A percentile compares a stretch with the other conserved stretches of the same genome.
Evolutionary conservation across 2,329 filamentous ascomycete species (phyloP).

Genomic region (Colletotrichum godetiae): DNA sequence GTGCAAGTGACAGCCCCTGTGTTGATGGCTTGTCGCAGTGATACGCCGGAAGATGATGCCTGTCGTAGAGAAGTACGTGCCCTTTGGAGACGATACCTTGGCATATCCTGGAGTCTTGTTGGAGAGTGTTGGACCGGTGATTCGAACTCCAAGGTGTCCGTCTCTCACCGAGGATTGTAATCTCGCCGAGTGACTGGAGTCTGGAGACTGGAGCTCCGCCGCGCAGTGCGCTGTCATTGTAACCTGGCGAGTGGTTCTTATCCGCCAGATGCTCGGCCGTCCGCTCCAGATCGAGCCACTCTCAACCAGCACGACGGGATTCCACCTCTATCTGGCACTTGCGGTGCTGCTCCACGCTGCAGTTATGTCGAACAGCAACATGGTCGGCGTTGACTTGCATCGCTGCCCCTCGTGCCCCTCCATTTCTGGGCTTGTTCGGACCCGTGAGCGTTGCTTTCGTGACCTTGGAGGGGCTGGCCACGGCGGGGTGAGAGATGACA

Average conservation of each 20-base stretch:
- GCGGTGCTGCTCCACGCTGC: not conserved
- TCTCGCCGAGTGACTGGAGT: not conserved
- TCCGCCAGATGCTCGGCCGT: not conserved
- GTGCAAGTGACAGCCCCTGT: not conserved
- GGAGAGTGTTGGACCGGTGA: not conserved
- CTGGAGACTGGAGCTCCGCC: not conserved
- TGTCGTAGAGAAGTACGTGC: not conserved
- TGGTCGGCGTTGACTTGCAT: conserved; percentile 11
- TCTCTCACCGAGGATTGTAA: conserved; percentile 11
- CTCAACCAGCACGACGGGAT: not conserved
- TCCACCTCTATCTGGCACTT: not conserved
- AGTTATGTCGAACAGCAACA: conserved; percentile 10
- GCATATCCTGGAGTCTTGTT: not conserved
- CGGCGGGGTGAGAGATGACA: not conserved
- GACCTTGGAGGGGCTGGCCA: not conserved
- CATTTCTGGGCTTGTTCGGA: not conserved
- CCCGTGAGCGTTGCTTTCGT: not conserved
- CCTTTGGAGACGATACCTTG: not conserved
- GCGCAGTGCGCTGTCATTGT: not conserved
- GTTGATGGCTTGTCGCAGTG: conserved; percentile 2
- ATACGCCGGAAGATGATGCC: conserved; percentile 10
- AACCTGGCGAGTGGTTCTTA: not conserved
- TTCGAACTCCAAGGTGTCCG: conserved; percentile 1
- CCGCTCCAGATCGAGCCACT: conserved; percentile 3
- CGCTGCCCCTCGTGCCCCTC: conserved; percentile 7